Evolutionary conservation across 2,329 filamentous ascomycete genomes (phyloP).

Genomic region (Botrytis aclada): DNA sequence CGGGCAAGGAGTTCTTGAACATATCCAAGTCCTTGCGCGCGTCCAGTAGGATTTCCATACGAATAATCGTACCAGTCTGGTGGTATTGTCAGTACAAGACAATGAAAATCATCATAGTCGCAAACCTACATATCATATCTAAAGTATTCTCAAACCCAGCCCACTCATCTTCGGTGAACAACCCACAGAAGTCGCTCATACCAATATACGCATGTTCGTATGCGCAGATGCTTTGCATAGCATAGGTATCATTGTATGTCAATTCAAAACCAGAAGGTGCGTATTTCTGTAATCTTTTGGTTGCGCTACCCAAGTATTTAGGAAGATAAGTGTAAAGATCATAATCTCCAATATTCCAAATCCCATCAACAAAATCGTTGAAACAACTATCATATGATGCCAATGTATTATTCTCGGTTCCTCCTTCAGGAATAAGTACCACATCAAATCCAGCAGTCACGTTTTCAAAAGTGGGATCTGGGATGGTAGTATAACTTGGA

Average conservation of each 20-base stretch:
- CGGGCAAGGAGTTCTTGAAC: constrained; percentile 81
- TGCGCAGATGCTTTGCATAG: constrained; percentile 51
- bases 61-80: constrained; percentile 64
- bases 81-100: not conserved
- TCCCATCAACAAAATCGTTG: constrained; percentile 37
- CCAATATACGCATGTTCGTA: constrained; percentile 53
- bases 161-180: constrained; percentile 56
- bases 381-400: constrained; percentile 51
- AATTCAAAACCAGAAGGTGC: constrained; percentile 48
- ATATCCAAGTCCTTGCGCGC: constrained; percentile 81
- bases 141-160: constrained; percentile 51
- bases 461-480: constrained; percentile 41
- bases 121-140: constrained; percentile 50
- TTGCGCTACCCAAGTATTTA: constrained; percentile 46
- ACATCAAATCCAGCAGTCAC: constrained; percentile 46
- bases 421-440: constrained; percentile 50
- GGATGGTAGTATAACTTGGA: constrained; percentile 42
- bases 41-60: constrained; percentile 74
- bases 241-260: constrained; percentile 49
- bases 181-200: constrained; percentile 49
- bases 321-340: constrained; percentile 45
- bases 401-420: constrained; percentile 51
- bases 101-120: not conserved
- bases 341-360: constrained; percentile 40
- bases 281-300: constrained; percentile 46